These are phyloP conservation scores for Phytophthora pinifolia DNA, from an alignment of 352 stramenopile genomes.

Conservation along the genomic window DNA sequence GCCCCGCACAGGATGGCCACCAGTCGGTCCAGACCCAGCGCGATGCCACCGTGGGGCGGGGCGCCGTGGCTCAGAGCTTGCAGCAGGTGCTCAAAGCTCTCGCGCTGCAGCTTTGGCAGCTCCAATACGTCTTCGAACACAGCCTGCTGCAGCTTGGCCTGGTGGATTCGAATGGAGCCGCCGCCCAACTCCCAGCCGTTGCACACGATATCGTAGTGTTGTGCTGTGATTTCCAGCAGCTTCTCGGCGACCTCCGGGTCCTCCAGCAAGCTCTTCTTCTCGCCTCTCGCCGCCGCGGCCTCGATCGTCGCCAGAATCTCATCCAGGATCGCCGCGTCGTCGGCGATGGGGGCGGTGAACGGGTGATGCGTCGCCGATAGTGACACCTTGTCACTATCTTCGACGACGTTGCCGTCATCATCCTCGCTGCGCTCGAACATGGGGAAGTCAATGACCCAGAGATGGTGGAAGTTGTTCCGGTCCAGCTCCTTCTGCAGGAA, in stretches of 20 bases:
- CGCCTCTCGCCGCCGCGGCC: slow-evolving; percentile 10
- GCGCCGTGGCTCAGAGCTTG: slow-evolving; percentile 76
- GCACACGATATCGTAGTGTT: slow-evolving; percentile 90
- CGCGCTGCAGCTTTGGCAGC: slow-evolving; percentile 57
- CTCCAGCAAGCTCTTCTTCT: slow-evolving; percentile 43
- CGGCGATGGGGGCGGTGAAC: slow-evolving; percentile 73
- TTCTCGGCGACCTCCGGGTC: slow-evolving; percentile 53
- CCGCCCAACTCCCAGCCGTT: slow-evolving; percentile 89
- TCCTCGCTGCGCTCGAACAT: slow-evolving; percentile 85
- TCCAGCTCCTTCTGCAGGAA: slow-evolving; percentile 63
- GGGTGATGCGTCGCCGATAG: slow-evolving; percentile 85
- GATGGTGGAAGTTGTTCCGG: slow-evolving; percentile 69
- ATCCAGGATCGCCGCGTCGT: slow-evolving; percentile 45
- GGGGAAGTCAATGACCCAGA: slow-evolving; percentile 89
- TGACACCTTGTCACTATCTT: slow-evolving; percentile 32
- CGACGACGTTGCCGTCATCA: slow-evolving; percentile 32
- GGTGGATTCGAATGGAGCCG: slow-evolving; percentile 86
- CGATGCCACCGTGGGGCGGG: slow-evolving; percentile 85
- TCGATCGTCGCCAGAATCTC: slow-evolving; percentile 37
- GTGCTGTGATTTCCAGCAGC: slow-evolving; percentile 60
- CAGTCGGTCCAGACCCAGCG: slow-evolving; percentile 84
- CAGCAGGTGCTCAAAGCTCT: slow-evolving; percentile 86
- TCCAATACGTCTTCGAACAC: slow-evolving; percentile 82
- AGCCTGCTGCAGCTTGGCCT: slow-evolving; percentile 64
- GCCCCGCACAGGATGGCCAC: slow-evolving; percentile 82